Percentiles rank a stretch among this genome's conserved stretches.
Evolutionary conservation across 106 monocot species (phyloP).

Genomic region (Cymbidium sinense): DNA sequence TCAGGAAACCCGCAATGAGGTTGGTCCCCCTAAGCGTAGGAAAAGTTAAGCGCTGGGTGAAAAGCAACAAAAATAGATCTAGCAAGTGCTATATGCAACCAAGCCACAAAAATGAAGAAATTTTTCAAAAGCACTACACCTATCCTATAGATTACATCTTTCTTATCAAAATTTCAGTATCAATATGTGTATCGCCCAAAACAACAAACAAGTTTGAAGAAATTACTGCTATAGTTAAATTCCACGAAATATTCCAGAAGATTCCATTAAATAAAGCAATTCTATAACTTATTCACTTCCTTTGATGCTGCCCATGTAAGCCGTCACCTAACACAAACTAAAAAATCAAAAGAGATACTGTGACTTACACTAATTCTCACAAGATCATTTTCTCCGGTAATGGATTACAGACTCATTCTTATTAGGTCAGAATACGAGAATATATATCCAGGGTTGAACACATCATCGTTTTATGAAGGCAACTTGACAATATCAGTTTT

Average conservation of each 20-base stretch:
- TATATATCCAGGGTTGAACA: neutral
- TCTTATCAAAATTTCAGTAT: neutral
- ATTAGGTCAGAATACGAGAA: neutral
- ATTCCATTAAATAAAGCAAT: neutral
- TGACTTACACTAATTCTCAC: neutral
- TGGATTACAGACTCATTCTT: neutral
- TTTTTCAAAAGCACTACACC: neutral
- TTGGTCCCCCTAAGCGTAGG: conserved; percentile 66
- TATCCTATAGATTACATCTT: neutral
- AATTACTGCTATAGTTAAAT: neutral
- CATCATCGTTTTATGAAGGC: neutral
- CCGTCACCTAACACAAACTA: neutral
- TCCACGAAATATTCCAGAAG: neutral
- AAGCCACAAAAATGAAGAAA: neutral
- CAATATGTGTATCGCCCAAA: neutral
- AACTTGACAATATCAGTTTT: neutral
- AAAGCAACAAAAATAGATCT: neutral
- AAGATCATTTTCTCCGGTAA: neutral
- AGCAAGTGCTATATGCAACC: neutral
- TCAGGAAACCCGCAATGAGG: conserved; percentile 99
- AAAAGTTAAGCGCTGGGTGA: neutral
- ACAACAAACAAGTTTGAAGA: neutral
- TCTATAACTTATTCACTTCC: neutral
- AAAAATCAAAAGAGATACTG: neutral
- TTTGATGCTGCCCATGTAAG: neutral